Conservation (phyloP, 176 grass and related monocot species). For the Eleusine coracana region DNA sequence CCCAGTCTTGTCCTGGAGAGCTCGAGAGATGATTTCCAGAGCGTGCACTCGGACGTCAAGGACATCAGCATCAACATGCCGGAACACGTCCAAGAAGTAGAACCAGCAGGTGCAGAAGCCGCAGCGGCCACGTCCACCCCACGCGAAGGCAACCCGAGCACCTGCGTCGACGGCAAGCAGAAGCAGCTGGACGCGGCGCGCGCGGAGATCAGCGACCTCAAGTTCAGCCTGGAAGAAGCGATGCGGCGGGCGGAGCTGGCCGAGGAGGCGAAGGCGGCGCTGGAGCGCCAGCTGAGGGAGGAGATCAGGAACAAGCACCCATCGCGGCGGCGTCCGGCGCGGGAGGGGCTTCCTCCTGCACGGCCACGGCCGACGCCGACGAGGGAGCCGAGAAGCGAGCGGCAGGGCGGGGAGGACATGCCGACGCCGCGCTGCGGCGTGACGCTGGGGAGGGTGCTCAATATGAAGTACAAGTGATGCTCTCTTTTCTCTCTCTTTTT, state of each 20-base stretch:
- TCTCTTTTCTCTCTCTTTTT: too few relatives aligned
- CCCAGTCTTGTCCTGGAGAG: conserved; percentile 6
- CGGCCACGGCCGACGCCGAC: not conserved
- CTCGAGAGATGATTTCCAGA: conserved; percentile 30
- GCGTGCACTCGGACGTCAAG: conserved; percentile 12
- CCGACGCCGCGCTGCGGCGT: conserved; percentile 30
- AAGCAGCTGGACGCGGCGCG: conserved; percentile 46
- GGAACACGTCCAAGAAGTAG: not conserved
- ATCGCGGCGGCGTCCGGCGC: not conserved
- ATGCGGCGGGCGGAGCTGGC: conserved; percentile 51
- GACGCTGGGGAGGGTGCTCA: conserved; percentile 56
- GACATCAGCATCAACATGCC: not conserved
- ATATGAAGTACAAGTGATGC: conserved; percentile 60
- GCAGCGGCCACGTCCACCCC: not conserved
- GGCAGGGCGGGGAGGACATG: not conserved
- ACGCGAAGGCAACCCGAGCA: not conserved
- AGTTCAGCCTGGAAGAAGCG: conserved; percentile 53
- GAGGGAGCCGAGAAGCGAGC: not conserved
- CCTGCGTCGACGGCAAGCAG: not conserved
- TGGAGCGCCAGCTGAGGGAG: conserved; percentile 53
- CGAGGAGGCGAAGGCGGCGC: conserved; percentile 61
- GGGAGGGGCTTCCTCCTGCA: not conserved
- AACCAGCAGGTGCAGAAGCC: not conserved
- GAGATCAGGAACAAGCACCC: conserved; percentile 41
- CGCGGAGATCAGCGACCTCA: conserved; percentile 54